These are phyloP conservation scores for Sodiomyces alkalinus DNA, from an alignment of 2,329 filamentous ascomycete species.

Conservation along the genomic window DNA sequence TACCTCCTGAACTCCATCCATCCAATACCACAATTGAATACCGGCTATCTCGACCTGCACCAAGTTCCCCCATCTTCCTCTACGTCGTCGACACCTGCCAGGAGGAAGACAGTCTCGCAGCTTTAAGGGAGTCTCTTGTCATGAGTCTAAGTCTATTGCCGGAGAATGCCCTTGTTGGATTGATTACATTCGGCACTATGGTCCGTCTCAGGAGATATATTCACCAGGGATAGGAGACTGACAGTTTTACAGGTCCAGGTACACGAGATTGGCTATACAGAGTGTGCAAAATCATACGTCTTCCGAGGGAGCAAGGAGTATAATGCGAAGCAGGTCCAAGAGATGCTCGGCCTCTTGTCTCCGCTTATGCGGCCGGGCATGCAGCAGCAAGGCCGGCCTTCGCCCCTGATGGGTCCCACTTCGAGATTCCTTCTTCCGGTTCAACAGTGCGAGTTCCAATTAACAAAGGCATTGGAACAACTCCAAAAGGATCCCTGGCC, in stretches of 20 bases:
- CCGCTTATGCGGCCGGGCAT: constrained; percentile 60
- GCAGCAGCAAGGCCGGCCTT: constrained; percentile 57
- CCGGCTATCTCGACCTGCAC: constrained; percentile 63
- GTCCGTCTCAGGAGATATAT: constrained; percentile 32
- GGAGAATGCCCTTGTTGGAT: constrained; percentile 65
- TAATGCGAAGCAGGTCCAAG: constrained; percentile 94
- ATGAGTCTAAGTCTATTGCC: constrained; percentile 74
- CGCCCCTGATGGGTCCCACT: constrained; percentile 63
- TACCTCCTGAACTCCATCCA: constrained; percentile 70
- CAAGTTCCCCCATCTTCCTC: constrained; percentile 72
- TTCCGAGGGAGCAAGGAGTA: constrained; percentile 98
- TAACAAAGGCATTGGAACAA: constrained; percentile 90
- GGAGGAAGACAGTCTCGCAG: constrained; percentile 71
- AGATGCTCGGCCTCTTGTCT: constrained; percentile 81
- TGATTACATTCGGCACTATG: constrained; percentile 90
- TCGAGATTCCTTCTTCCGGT: constrained; percentile 87
- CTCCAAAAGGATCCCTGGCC: constrained; percentile 97
- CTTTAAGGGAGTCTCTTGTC: constrained; percentile 72
- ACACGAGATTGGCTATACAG: constrained; percentile 93
- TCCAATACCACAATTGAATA: constrained; percentile 86
- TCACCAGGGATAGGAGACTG: neutral
- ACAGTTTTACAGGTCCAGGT: constrained; percentile 58
- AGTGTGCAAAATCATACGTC: constrained; percentile 97
- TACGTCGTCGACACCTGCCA: constrained; percentile 84
- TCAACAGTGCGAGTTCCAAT: constrained; percentile 89